Evolutionary conservation across 345 rosid genomes (phyloP), one percentile per base, ranked within the genome.

Genomic region (Lepidium aucheri): DNA sequence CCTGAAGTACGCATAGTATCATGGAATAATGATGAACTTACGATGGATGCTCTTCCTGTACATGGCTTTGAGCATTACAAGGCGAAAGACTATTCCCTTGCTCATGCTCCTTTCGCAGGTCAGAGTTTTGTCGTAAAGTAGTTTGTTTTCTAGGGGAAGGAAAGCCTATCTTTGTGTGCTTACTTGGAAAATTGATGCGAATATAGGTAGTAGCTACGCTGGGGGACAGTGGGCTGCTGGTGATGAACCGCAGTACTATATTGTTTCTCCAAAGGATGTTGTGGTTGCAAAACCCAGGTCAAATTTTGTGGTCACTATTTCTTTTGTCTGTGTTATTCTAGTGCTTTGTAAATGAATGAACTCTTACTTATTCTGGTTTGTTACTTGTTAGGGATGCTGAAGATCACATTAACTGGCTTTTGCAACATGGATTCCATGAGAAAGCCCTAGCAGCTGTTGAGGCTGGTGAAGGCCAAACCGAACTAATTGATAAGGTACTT

Each of bases 181-280:
- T 52, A 20, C 69, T 59, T 46, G 43, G 30, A 55, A 30, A 41
- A 42, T 67, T 70, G 20, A 45, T 65, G 67, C 65, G 70, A 66
- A 51, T 78, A 34, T 81, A 95, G 99, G 99, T 72, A 91, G 96
- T 76, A 95, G 99, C 70, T 87, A 95, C 71, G 96, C 90, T 74
- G 96, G 99, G 68, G 97, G 99, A 58, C 99, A 89, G 79, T 95
- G 99, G 99, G 94, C 96, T 54, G 90, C 99, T 79, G 97, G 97
- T 63, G 97, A 95, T 78, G 99, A 95, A 76, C 96, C 99, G 22
- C 54, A 83, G 59, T 95, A 89, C 79, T 91, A 95, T 78, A 60
- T 95, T 58, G 97, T 95, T 44, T 95, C 99, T 10, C 99, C 93
- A 22, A 95, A 95, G 81, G 99, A 95, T 77, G 96, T 95, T 46